Evolutionary conservation across 352 stramenopile species (phyloP), one percentile per base, ranked within the genome.

Genomic region (Hyaloperonospora brassicae): DNA sequence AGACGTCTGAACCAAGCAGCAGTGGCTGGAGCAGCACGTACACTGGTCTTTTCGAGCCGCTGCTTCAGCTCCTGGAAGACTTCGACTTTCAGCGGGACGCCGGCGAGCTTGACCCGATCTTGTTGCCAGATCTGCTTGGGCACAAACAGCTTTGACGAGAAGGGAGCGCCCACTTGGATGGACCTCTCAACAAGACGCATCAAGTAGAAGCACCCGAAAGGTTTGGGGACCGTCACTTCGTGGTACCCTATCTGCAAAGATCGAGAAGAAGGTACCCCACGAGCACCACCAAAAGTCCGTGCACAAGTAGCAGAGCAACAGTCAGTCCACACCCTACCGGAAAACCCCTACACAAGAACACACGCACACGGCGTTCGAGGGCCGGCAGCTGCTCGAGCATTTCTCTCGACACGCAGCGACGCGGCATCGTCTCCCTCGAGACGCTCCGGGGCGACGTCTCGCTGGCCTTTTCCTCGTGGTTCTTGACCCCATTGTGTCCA

Each of bases 91-190:
- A 85, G 45, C 1, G 77, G 51, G 14, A 87, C 52, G 1, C 79
- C 75, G 0, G 79, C 70, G 40, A 92, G 56, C 24, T 70, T 76
- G 14, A 88, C 79, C 9, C 66, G 72, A 31, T 89, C 71, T 52
- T 89, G 79, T 58, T 82, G 76, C 80, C 81, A 92, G 35, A 92
- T 86, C 43, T 92, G 79, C 30, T 86, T 86, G 13, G 81, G 79
- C 1, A 82, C 73, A 47, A 86, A 89, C 41, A 92, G 64, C 44
- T 79, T 86, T 1, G 75, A 70, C 5, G 79, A 79, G 58, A 92
- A 86, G 22, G 87, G 61, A 10, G 79, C 77, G 9, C 81, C 79
- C 11, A 86, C 71, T 53, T 87, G 72, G 44, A 89, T 89, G 12
- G 74, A 87, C 50, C 83, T 84, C 38, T 92, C 75, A 42, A 92